Conservation (phyloP, 2,329 filamentous ascomycete species). For the Xylariaceae sp. region DNA sequence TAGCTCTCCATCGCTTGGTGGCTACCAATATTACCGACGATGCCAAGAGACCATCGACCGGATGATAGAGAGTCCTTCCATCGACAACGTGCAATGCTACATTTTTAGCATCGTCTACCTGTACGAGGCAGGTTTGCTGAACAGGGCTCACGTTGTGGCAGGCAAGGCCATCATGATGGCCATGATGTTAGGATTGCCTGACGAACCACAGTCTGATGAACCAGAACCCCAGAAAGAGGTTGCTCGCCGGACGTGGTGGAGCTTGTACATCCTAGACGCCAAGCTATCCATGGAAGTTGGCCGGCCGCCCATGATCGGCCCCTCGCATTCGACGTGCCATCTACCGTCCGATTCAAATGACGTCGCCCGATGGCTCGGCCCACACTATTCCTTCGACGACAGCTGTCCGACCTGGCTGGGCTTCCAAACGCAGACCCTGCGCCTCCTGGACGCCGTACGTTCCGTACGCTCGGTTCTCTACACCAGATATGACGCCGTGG, state of each 20-base stretch:
- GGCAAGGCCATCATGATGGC: conserved; percentile 25
- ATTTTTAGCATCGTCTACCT: conserved; percentile 29
- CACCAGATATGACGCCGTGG: conserved; percentile 17
- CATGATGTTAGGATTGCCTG: conserved; percentile 23
- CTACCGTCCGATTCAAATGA: conserved; percentile 17
- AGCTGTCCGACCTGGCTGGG: conserved; percentile 25
- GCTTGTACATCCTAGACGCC: conserved; percentile 28
- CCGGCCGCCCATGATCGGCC: conserved; percentile 23
- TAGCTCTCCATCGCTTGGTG: conserved; percentile 20
- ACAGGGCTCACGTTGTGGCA: conserved; percentile 17
- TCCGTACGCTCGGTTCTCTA: conserved; percentile 1
- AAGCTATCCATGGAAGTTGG: conserved; percentile 29
- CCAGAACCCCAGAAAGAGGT: conserved; percentile 24
- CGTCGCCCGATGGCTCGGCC: conserved; percentile 20
- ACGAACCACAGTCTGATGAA: conserved; percentile 9
- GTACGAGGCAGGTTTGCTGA: conserved; percentile 25
- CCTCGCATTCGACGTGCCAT: conserved; percentile 15
- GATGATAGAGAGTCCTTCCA: conserved; percentile 21
- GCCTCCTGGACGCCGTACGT: conserved; percentile 13
- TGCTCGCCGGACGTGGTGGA: conserved; percentile 31
- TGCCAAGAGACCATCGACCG: conserved; percentile 19
- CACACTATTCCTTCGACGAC: conserved; percentile 21
- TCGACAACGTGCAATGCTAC: conserved; percentile 27
- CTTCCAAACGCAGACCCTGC: conserved; percentile 27
- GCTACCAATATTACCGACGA: conserved; percentile 27